Percentiles rank a stretch among this genome's conserved stretches.
Conservation (phyloP, 164 flowering plant species). For the Magnolia sinica region DNA sequence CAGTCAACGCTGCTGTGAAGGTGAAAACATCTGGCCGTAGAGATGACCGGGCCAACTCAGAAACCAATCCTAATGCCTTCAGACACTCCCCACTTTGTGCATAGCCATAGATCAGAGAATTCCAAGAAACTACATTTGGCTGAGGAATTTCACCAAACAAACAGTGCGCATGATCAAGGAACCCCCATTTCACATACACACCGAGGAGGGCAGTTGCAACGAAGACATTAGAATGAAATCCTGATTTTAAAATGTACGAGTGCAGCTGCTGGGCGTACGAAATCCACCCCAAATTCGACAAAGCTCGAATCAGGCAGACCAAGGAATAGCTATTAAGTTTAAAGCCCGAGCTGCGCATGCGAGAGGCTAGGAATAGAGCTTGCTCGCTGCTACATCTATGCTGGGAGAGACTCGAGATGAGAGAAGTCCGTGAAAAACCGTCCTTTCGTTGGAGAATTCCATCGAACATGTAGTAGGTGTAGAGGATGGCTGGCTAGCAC, state of each 20-base stretch:
- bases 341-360: conserved; percentile 17
- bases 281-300: conserved; percentile 25
- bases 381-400: conserved; percentile 8
- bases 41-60: conserved; percentile 37
- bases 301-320: conserved; percentile 38
- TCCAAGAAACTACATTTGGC: conserved; percentile 63
- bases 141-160: conserved; percentile 61
- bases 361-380: conserved; percentile 22
- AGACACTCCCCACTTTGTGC: conserved; percentile 37
- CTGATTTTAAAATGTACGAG: conserved; percentile 35
- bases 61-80: conserved; percentile 38
- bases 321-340: conserved; percentile 31
- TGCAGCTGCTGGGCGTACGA: conserved; percentile 45
- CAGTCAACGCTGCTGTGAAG: conserved; percentile 45
- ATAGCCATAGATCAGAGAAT: conserved; percentile 57
- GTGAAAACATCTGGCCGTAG: conserved; percentile 41
- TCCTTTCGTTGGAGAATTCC: conserved; percentile 1
- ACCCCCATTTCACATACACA: conserved; percentile 33
- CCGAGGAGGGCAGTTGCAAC: conserved; percentile 42
- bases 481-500: neutral
- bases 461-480: neutral
- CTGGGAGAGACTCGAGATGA: conserved; percentile 9
- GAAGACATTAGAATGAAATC: conserved; percentile 39
- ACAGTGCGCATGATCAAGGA: conserved; percentile 33
- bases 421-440: conserved; percentile 4